Base-by-base conservation (phyloP, 140 eudicot species). In the Cichorium intybus region DNA sequence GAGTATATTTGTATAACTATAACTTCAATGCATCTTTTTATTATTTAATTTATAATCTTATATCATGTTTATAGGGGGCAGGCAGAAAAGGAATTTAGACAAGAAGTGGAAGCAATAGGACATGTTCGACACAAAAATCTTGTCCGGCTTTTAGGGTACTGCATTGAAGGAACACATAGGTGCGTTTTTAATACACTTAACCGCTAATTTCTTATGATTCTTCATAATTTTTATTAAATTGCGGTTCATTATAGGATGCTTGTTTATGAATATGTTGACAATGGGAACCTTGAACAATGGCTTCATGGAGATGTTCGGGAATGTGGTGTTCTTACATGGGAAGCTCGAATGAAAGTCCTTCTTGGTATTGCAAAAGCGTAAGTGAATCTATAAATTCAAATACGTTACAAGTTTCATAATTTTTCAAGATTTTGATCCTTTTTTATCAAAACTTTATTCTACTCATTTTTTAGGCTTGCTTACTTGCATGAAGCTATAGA, bases 131-230 rank as follows among this genome's bases (percentile, higher is more conserved):
- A 90, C 76, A 90, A 90, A 81, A 90, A 90, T 79, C 85, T 90
- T 37, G 97, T 90, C 49, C 87, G 97, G 46, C 97, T 90, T 84
- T 79, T 90, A 53, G 97, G 97, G 9, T 90, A 90, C 54, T 90
- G 97, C 77, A 77, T 90, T 48, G 97, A 90, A 85, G 97, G 97
- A 68, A 90, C 90, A 69, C 95, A 91, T 68, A 84, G 97, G 97
- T 87, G 59, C 35, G 52, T 50, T 69, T 65, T 24, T 12, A 48
- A 9, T 69, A 7, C 37, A 56, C 47, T 16, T 22, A 49, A 2
- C 5, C 75, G 5, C 23, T n/a, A 50, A 45, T 56, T 27, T 34
- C 4, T 34, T 22, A 8, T 31, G 31, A 24, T 66, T 62, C 11
- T 52, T n/a, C 22, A 34, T 20, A 6, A 4, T 24, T 45, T 41